Base-by-base conservation (phyloP, 139 green algal genomes). In the Desmodesmus armatus region DNA sequence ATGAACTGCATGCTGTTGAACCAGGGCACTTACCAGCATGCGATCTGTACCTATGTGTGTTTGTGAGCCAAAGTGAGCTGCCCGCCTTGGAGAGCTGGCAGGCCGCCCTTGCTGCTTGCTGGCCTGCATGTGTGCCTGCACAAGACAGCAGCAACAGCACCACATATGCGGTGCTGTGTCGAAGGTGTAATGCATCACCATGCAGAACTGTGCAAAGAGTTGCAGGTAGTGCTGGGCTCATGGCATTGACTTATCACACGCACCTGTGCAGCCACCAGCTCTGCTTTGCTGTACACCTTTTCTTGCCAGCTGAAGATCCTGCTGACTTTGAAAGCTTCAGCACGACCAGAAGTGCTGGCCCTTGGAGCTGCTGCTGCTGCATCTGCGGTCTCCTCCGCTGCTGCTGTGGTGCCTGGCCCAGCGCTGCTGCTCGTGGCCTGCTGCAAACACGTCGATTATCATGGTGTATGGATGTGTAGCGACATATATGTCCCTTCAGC, bases 231-330 rank as follows among this genome's bases (percentile, higher is more conserved):
- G 63, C 53, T n/a, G n/a, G n/a, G n/a, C n/a, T n/a, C n/a, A n/a
- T n/a, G n/a, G n/a, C n/a, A n/a, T n/a, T n/a, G n/a, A n/a, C n/a
- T n/a, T n/a, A n/a, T n/a, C 51, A 39, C 44, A 5, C 21, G 11
- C 55, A 40, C 70, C 60, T 85, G 88, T 77, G 85, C 76, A 19
- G 77, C 53, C 5, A 73, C 40, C 11, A 91, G 83, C 83, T 93
- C 90, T 4, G 43, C 58, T 27, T 71, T 58, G 75, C 80, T 88
- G 86, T 84, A 88, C 53, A 93, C 88, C 81, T 93, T 93, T 62
- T 93, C 90, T 69, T 93, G 90, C 90, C 90, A 93, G 0, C 51
- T 58, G 62, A 93, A 90, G 23, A 75, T 72, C 11, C 87, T 82
- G 5, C 49, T 51, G 35, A 88, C 85, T 15, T 74, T 77, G n/a